These are phyloP conservation scores for Kwoniella shandongensis DNA, from an alignment of 768 basidiomycete species.

Conservation along the genomic window DNA sequence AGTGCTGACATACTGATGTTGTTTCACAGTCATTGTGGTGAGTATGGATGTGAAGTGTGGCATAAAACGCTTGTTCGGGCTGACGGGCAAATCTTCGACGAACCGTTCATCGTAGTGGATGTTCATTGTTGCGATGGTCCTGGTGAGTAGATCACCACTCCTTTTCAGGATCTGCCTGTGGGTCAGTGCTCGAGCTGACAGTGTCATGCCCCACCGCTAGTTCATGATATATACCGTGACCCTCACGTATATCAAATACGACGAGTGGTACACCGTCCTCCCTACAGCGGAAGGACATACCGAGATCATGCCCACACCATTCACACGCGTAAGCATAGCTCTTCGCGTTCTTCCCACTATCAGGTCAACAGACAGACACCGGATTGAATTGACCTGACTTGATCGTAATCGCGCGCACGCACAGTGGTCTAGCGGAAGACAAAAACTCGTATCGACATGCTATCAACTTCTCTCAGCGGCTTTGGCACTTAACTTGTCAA, in stretches of 20 bases:
- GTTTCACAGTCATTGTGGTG: slow-evolving; percentile 23
- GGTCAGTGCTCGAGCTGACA: too few relatives aligned
- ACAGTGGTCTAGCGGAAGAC: slow-evolving; percentile 27
- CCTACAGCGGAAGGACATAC: slow-evolving; percentile 20
- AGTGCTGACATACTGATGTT: background rate
- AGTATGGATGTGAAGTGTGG: too few relatives aligned
- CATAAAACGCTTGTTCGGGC: background rate
- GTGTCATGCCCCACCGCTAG: too few relatives aligned
- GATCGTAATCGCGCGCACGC: too few relatives aligned
- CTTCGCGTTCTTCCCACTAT: too few relatives aligned
- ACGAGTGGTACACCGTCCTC: slow-evolving; percentile 37
- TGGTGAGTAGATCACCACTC: slow-evolving; percentile 8
- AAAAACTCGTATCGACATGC: slow-evolving; percentile 18
- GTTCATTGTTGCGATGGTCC: slow-evolving; percentile 8
- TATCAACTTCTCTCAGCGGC: slow-evolving; percentile 32
- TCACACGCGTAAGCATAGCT: slow-evolving; percentile 20
- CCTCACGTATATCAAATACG: slow-evolving; percentile 37
- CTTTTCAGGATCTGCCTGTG: too few relatives aligned
- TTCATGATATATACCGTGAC: slow-evolving; percentile 27
- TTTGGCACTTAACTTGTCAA: slow-evolving; percentile 26
- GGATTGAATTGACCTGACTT: too few relatives aligned
- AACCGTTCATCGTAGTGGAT: slow-evolving; percentile 13
- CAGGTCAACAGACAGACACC: too few relatives aligned
- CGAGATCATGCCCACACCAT: slow-evolving; percentile 34
- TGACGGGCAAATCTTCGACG: background rate